Evolutionary conservation across 345 rosid species (phyloP).

Genomic region (Turritis glabra): DNA sequence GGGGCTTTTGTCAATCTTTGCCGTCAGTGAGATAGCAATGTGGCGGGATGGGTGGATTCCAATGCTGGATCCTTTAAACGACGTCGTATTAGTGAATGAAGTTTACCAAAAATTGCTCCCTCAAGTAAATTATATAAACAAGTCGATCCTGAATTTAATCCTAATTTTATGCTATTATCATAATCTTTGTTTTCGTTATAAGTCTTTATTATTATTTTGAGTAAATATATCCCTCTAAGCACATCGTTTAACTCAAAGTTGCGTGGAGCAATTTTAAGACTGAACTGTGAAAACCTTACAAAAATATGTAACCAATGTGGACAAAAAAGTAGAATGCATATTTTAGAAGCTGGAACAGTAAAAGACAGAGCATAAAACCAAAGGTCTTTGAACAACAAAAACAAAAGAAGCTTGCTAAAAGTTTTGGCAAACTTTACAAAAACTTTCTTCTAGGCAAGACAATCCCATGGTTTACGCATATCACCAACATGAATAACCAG

Average conservation of each 20-base stretch:
- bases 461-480: background rate
- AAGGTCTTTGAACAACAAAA: background rate
- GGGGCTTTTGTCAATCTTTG: conserved; percentile 11
- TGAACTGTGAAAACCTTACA: background rate
- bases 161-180: background rate
- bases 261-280: background rate
- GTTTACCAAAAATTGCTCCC: background rate
- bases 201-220: no score
- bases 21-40: background rate
- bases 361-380: background rate
- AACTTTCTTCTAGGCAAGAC: background rate
- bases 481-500: conserved; percentile 1
- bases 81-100: background rate
- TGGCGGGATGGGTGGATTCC: conserved; percentile 19
- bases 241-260: background rate
- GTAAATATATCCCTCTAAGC: background rate
- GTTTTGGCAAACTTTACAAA: conserved; percentile 11
- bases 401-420: conserved; percentile 2
- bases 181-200: background rate
- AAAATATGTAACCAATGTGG: background rate
- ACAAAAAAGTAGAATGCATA: background rate
- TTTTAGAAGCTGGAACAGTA: background rate
- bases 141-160: background rate
- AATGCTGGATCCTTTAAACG: background rate
- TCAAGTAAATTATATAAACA: background rate